Evolutionary conservation across 768 basidiomycete species (phyloP).

Genomic region (Collybia sp.): DNA sequence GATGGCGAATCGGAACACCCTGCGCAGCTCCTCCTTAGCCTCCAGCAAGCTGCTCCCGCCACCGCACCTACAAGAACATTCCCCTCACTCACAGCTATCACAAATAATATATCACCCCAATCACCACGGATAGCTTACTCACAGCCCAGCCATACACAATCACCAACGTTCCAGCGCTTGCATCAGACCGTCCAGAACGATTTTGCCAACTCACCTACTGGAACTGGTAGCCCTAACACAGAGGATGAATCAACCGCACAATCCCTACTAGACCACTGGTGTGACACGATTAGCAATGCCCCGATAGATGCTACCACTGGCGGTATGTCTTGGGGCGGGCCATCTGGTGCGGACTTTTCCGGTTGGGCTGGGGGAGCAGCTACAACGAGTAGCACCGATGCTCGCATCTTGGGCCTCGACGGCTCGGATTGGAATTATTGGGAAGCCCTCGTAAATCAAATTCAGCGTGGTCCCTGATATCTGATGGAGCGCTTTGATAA

Average conservation of each 20-base stretch:
- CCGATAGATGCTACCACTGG: slow-evolving; percentile 46
- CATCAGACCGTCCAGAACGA: slow-evolving; percentile 45
- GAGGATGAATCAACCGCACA: slow-evolving; percentile 79
- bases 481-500: not conserved
- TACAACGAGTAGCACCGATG: slow-evolving; percentile 33
- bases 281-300: slow-evolving; percentile 70
- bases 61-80: slow-evolving; percentile 26
- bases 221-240: slow-evolving; percentile 64
- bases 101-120: slow-evolving; percentile 11
- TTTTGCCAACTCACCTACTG: slow-evolving; percentile 52
- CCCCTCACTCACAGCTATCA: slow-evolving; percentile 24
- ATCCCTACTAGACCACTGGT: slow-evolving; percentile 80
- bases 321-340: slow-evolving; percentile 58
- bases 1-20: slow-evolving; percentile 31
- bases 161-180: slow-evolving; percentile 57
- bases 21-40: slow-evolving; percentile 45
- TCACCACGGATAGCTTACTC: slow-evolving; percentile 25
- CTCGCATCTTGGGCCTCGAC: slow-evolving; percentile 45
- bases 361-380: slow-evolving; percentile 53
- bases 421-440: slow-evolving; percentile 77
- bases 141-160: slow-evolving; percentile 26
- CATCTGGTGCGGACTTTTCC: slow-evolving; percentile 50
- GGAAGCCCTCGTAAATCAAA: slow-evolving; percentile 72
- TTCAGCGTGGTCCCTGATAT: slow-evolving; percentile 34
- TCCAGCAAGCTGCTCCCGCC: slow-evolving; percentile 35